Base-by-base conservation (phyloP, 805 yeast genomes). In the Pichia deserticola region DNA sequence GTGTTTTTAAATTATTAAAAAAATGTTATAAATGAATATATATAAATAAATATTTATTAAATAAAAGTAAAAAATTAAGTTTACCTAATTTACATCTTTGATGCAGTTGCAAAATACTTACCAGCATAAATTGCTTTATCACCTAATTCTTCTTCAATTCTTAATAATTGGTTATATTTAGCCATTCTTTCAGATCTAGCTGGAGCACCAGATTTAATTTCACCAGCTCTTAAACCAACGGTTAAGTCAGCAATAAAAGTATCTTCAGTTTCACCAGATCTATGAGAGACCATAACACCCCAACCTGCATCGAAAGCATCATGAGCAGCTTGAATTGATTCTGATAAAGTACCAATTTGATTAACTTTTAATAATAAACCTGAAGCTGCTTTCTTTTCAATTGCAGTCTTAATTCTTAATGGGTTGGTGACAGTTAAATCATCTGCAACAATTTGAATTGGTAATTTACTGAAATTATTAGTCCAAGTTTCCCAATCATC, bases 231-330 rank as follows among this genome's bases (percentile, higher is more conserved):
- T 74, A 92, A 82, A 81, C 98, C 98, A 66, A 93, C 99, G 67
- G 89, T 79, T 71, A 92, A 82, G 76, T 92, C 98, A 69, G 99
- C 98, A 74, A 92, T 92, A 79, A 88, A 84, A 67, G 95, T 85
- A 77, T 93, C 99, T 80, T 93, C 99, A 62, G 97, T 90, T 82
- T 92, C 99, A 79, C 99, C 99, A 65, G 97, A 90, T 84, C 99
- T 89, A 89, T 92, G 99, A 68, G 97, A 90, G 66, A 93, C 98
- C 97, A 92, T 90, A 70, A 90, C 97, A 81, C 97, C 97, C 99
- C 99, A 92, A 70, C 89, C 89, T 59, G 97, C 97, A 59, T 82
- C 84, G 77, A 82, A 90, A 53, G 98, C 87, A 75, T 86, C 93
- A 73, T 86, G 76, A 67, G 98, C 97, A 68, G 98, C 97, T 74